phyloP scores from a whole-genome alignment of 2,329 filamentous ascomycete genomes.

The Sporothrix pseudoabietina region DNA sequence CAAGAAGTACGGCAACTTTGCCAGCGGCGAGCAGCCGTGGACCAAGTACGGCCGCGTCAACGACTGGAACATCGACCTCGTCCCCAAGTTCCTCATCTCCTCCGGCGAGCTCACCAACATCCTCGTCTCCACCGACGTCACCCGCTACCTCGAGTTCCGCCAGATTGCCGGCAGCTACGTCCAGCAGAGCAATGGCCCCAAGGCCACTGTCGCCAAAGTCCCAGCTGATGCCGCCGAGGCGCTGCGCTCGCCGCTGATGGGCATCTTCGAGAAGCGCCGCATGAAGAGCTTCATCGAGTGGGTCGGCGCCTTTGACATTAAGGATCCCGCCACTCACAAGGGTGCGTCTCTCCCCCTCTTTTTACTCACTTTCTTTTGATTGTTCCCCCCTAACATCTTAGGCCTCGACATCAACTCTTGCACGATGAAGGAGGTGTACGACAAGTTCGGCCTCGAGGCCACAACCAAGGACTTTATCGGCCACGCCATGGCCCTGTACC shows the following conservation, averaged over 20 bases:
- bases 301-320: slow-evolving; percentile 82
- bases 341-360: slow-evolving; percentile 57
- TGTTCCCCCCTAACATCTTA: slow-evolving; percentile 40
- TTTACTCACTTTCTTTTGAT: not conserved
- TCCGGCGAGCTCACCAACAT: slow-evolving; percentile 99
- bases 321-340: slow-evolving; percentile 84
- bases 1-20: slow-evolving; percentile 90
- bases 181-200: slow-evolving; percentile 79
- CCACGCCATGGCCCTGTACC: slow-evolving; percentile 96
- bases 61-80: slow-evolving; percentile 99
- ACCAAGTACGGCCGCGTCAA: slow-evolving; percentile 95
- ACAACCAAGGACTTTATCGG: slow-evolving; percentile 94
- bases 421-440: slow-evolving; percentile 98
- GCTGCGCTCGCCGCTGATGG: slow-evolving; percentile 90
- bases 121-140: slow-evolving; percentile 91
- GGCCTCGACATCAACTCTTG: slow-evolving; percentile 76
- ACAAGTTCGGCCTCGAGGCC: slow-evolving; percentile 92
- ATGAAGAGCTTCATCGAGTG: slow-evolving; percentile 97
- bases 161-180: slow-evolving; percentile 96
- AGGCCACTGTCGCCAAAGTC: slow-evolving; percentile 94
- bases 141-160: slow-evolving; percentile 87
- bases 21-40: slow-evolving; percentile 84
- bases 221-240: slow-evolving; percentile 91
- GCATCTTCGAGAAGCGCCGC: slow-evolving; percentile 94
- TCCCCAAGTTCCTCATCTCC: slow-evolving; percentile 98